Base-by-base conservation (phyloP, 192 early-diverging fungal genomes). In the Irineochytrium annulatum region DNA sequence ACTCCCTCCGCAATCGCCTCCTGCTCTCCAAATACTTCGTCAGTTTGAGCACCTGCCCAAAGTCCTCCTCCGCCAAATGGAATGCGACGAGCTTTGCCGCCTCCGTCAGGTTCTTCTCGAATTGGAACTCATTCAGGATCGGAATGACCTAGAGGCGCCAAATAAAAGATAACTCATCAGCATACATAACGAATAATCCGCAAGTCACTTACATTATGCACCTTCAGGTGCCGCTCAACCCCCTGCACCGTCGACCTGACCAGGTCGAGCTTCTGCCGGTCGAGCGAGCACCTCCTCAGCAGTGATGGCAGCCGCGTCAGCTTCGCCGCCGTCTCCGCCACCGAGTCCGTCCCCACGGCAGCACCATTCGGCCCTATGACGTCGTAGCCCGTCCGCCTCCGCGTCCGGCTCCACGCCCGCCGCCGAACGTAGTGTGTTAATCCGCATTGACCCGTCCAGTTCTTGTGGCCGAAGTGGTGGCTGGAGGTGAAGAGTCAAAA, bases 81-180 rank as follows among this genome's bases (percentile, higher is more conserved):
- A 22, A 8, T 6, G 6, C 22, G 6, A 49, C 6, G 6, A 22
- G 11, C 13, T 20, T 14, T 22, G 46, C 46, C 24, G 46, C 46
- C 46, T 49, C 17, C 11, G 26, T 8, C 24, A 14, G 8, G 46
- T 49, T 22, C 24, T 49, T 49, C 17, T 49, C 46, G 24, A 49
- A 49, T 24, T 49, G 46, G 26, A 49, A 49, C 24, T 49, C 46
- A 24, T 49, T 49, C 11, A 49, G 24, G 24, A 49, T 49, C 24
- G 46, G 17, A 8, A 49, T 8, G 24, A 22, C 46, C 13, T 14
- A 17, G 24, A n/a, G n/a, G n/a, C n/a, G n/a, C n/a, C n/a, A n/a
- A n/a, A n/a, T n/a, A n/a, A n/a, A n/a, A n/a, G n/a, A n/a, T n/a
- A n/a, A n/a, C n/a, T n/a, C n/a, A n/a, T n/a, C n/a, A n/a, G n/a